Evolutionary conservation across 2,329 filamentous ascomycete genomes (phyloP).

Genomic region (Mollisia scopiformis): DNA sequence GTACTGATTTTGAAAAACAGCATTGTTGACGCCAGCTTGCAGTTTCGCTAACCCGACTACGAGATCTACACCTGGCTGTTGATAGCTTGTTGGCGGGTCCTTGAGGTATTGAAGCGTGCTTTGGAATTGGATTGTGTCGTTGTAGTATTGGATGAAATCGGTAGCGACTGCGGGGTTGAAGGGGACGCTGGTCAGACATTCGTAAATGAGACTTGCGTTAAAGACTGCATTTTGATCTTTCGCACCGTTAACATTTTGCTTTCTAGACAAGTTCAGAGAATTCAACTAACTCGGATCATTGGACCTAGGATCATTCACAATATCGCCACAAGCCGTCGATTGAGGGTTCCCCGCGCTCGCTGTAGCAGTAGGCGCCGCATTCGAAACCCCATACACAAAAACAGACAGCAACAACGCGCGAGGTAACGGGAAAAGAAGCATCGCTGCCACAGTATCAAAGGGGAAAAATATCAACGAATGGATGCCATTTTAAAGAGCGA

Average conservation of each 20-base stretch:
- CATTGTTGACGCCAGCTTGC: conserved; percentile 41
- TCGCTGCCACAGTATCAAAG: too few species aligned
- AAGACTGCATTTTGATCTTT: neutral
- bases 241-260: too few species aligned
- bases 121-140: conserved; percentile 42
- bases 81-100: conserved; percentile 54
- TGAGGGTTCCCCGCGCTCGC: neutral
- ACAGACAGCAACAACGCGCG: too few species aligned
- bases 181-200: conserved; percentile 47
- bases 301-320: neutral
- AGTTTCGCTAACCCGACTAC: conserved; percentile 47
- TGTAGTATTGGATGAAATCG: conserved; percentile 47
- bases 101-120: conserved; percentile 41
- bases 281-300: too few species aligned
- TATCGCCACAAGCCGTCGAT: neutral
- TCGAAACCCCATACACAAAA: too few species aligned
- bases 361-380: neutral
- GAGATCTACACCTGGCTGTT: conserved; percentile 51
- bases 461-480: too few species aligned
- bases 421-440: too few species aligned
- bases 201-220: conserved; percentile 36
- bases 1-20: conserved; percentile 53
- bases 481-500: too few species aligned
- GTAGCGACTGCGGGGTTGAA: conserved; percentile 47
- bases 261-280: too few species aligned